Base-by-base conservation (phyloP, 495 filamentous ascomycete species). In the Daldinia bambusicola region DNA sequence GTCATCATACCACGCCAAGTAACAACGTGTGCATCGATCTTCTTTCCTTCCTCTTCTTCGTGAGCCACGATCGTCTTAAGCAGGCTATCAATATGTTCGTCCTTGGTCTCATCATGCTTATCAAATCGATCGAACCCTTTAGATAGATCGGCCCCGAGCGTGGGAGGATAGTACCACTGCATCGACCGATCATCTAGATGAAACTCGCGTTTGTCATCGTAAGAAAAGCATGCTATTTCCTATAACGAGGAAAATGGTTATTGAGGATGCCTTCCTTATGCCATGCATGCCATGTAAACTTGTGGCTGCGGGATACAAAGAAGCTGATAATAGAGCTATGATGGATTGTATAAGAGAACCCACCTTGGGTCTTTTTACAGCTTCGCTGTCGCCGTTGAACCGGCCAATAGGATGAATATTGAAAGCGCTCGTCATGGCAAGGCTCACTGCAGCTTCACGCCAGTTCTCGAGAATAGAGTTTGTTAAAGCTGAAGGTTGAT, bases 1-100 rank as follows among this genome's bases (percentile, higher is more conserved):
- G 95, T 98, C 92, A 99, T 93, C 93, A 99, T 98, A 20, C 95
- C 95, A 73, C 95, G 83, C 95, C 95, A 99, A 0, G 95, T 98
- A 52, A 98, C 86, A 50, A 99, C 76, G 66, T 97, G 90, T 8
- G 90, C 89, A 48, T 92, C 88, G 37, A 89, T 89, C 74, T 82
- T 88, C 73, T 87, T 86, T 9, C 85, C 86, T 6, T 85, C 88
- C 61, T 88, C 83, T 74, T 87, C 82, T 77, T 98, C 95, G 38
- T 91, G 81, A 41, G 84, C 84, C 20, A 88, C 82, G 41, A 99
- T 90, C 6, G 93, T 91, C 43, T 86, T 87, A 37, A 99, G 82
- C 20, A 99, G 80, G 56, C 89, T 88, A 81, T 97, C 92, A 16
- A 99, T 80, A 78, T 98, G 96, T 74, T 95, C 93, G 80, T 98